Conservation (phyloP, 78 protist genomes). For the Reticulomyxa filosa region DNA sequence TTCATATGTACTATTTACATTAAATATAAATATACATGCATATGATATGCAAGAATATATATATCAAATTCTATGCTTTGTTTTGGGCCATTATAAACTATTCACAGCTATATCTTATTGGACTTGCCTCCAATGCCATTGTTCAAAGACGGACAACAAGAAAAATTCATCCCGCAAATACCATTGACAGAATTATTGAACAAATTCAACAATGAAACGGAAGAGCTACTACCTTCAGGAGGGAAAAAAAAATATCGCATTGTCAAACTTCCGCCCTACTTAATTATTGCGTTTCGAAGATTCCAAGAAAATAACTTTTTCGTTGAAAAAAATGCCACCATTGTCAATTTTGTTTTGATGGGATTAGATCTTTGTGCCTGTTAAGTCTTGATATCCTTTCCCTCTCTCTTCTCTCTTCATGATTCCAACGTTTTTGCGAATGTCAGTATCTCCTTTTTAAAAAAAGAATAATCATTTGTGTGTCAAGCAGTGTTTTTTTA, state of each 20-base stretch:
- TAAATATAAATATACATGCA: neutral
- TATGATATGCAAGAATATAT: no score
- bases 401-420: no score
- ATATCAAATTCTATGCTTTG: neutral
- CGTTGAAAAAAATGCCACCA: no score
- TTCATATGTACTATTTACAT: neutral
- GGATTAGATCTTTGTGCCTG: no score
- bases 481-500: no score
- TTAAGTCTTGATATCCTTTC: no score
- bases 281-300: no score
- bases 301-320: no score
- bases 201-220: neutral
- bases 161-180: neutral
- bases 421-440: no score
- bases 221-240: neutral
- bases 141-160: neutral
- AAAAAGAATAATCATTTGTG: no score
- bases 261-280: neutral
- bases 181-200: neutral
- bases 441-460: no score
- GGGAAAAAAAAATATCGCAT: neutral
- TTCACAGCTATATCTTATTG: neutral
- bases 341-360: no score
- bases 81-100: neutral
- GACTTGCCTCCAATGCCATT: neutral